These are phyloP conservation scores for Xylariaceae sp. DNA, from an alignment of 2,329 filamentous ascomycete species.

Conservation along the genomic window DNA sequence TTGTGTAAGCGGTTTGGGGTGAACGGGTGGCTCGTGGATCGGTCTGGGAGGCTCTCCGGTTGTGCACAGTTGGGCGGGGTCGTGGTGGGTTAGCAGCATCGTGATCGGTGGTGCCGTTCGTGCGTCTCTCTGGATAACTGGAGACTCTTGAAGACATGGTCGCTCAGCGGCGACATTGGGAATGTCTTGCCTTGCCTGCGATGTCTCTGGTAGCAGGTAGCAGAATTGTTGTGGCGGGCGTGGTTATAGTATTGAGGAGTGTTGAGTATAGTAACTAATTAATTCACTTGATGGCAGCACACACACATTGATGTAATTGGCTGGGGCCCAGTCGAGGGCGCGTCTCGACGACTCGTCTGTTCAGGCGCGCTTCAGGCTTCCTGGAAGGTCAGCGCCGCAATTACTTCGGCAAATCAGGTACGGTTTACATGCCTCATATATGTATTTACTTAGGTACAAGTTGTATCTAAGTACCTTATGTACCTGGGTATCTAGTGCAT, in stretches of 20 bases:
- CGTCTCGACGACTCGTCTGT: conserved; percentile 10
- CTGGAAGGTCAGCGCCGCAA: neutral
- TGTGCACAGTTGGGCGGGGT: conserved; percentile 28
- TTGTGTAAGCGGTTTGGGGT: conserved; percentile 39
- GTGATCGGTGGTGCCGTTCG: conserved; percentile 43
- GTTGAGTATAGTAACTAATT: neutral
- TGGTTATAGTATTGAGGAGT: too few relatives aligned
- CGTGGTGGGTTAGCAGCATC: conserved; percentile 27
- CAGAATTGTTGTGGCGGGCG: conserved; percentile 3
- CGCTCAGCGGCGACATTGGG: conserved; percentile 32
- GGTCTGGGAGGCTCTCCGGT: conserved; percentile 22
- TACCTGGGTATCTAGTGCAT: conserved; percentile 1
- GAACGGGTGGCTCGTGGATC: conserved; percentile 43
- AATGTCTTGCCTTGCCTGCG: conserved; percentile 8
- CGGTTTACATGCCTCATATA: neutral
- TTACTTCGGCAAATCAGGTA: neutral
- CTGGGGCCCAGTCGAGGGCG: conserved; percentile 17
- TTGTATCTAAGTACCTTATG: neutral
- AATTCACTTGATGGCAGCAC: neutral
- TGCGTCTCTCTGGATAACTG: conserved; percentile 44
- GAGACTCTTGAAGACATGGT: conserved; percentile 44
- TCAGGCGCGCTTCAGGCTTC: conserved; percentile 15
- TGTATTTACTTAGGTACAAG: neutral
- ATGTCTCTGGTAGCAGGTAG: conserved; percentile 19
- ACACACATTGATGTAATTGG: conserved; percentile 1